Conservation (phyloP, 352 stramenopile genomes). For the Phytopythium montanum region DNA sequence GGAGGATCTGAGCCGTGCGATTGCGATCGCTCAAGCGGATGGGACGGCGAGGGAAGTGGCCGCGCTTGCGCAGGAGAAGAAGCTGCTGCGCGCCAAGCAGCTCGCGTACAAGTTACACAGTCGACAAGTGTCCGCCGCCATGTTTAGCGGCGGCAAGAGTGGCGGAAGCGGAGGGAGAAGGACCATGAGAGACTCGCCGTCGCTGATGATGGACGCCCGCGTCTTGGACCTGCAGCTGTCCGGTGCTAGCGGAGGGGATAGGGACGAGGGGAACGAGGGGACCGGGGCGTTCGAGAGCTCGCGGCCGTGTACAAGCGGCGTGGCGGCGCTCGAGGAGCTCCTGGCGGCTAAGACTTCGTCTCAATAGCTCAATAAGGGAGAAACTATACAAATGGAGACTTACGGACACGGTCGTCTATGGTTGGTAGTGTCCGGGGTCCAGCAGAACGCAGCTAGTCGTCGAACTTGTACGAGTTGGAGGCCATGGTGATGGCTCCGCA, state of each 20-base stretch:
- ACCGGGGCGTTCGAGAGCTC: slow-evolving; percentile 31
- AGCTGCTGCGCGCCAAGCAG: slow-evolving; percentile 57
- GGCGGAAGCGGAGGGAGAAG: neutral
- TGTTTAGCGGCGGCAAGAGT: slow-evolving; percentile 44
- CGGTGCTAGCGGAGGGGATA: slow-evolving; percentile 1
- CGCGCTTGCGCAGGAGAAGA: slow-evolving; percentile 49
- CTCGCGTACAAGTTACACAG: slow-evolving; percentile 68
- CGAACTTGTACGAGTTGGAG: slow-evolving; percentile 94
- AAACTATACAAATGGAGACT: neutral
- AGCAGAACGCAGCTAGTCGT: slow-evolving; percentile 40
- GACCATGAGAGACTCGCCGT: neutral
- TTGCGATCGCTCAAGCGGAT: slow-evolving; percentile 19
- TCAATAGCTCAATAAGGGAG: neutral
- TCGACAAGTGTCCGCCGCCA: slow-evolving; percentile 64
- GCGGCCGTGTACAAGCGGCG: slow-evolving; percentile 34
- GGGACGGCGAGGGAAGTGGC: slow-evolving; percentile 3
- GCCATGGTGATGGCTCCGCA: slow-evolving; percentile 92
- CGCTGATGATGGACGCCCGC: slow-evolving; percentile 4
- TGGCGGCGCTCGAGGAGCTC: slow-evolving; percentile 34
- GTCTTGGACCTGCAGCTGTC: slow-evolving; percentile 28
- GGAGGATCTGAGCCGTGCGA: slow-evolving; percentile 39
- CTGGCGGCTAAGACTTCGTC: neutral
- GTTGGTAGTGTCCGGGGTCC: neutral
- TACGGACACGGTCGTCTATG: neutral
- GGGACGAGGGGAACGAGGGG: slow-evolving; percentile 11